Evolutionary conservation across 1,139 yeast species (phyloP), one percentile per base, ranked within the genome.

Genomic region (Kodamaea arcana): DNA sequence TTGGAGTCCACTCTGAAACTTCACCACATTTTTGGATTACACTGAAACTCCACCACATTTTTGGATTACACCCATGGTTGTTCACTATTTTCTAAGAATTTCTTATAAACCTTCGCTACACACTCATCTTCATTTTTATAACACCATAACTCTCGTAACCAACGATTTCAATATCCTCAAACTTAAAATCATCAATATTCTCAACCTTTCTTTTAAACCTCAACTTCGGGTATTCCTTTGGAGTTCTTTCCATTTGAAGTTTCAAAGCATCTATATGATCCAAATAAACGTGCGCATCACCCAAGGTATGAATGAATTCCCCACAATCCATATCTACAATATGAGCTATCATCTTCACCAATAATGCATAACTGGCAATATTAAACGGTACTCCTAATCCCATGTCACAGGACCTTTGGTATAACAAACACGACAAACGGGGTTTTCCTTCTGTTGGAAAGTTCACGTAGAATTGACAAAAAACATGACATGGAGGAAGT

Each of bases 391-490:
- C 97, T 10, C 99, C 99, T 24, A 92, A 74, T 0, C 99, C 99
- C 97, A 92, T 90, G 54, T 92, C 99, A 62, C 97, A 92, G n/a
- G 96, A 86, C 51, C 99, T 76, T 63, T 92, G 99, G 61, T 94
- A 92, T 65, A 92, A 68, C 41, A 83, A 75, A 58, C 98, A 94
- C 11, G 94, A 83, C 39, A 92, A 72, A 52, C 70, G 78, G 24
- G 94, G 94, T 50, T 63, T 77, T 4, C 60, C 65, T 39, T 68
- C 62, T n/a, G n/a, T n/a, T 2, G 94, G 94, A 62, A 83, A 83
- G 47, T 75, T 83, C 26, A 92, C 98, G 54, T 85, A 92, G 57
- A 92, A 92, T 58, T 92, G 99, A 39, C 95, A 83, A 54, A 92
- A 85, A 24, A 94, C 94, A 58, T 92, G 99, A 53, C 99, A 92